phyloP scores from a whole-genome alignment of 768 basidiomycete species.

The Boletus patriciae region DNA sequence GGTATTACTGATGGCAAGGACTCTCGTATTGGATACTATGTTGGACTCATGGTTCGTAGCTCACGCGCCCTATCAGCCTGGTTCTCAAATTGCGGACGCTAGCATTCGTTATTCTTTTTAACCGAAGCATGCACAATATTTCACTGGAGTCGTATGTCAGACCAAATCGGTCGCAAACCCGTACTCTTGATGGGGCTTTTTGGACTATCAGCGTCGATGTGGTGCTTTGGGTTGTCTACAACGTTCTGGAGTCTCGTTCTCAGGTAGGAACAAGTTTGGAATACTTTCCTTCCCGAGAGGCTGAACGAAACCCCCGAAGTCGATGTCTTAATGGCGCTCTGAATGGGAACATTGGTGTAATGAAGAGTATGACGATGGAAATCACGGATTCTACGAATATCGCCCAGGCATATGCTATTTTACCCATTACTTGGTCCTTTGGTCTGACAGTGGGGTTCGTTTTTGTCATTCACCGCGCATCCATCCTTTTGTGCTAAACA shows the following conservation, averaged over 20 bases:
- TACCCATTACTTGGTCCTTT: slow-evolving; percentile 51
- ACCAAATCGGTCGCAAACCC: slow-evolving; percentile 50
- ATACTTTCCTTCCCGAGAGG: background rate
- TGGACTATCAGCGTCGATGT: slow-evolving; percentile 47
- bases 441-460: slow-evolving; percentile 46
- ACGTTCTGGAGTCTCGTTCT: slow-evolving; percentile 45
- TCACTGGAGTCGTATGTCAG: slow-evolving; percentile 52
- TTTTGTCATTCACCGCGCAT: background rate
- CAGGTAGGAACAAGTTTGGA: slow-evolving; percentile 29
- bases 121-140: slow-evolving; percentile 49
- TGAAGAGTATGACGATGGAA: slow-evolving; percentile 48
- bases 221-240: slow-evolving; percentile 47
- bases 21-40: slow-evolving; percentile 46
- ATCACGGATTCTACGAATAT: slow-evolving; percentile 38
- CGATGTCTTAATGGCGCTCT: slow-evolving; percentile 48
- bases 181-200: slow-evolving; percentile 46
- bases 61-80: background rate
- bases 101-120: slow-evolving; percentile 52
- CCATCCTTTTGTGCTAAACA: slow-evolving; percentile 1
- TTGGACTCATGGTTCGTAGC: slow-evolving; percentile 44
- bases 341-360: slow-evolving; percentile 56
- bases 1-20: slow-evolving; percentile 46
- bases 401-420: slow-evolving; percentile 51
- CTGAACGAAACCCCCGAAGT: slow-evolving; percentile 23
- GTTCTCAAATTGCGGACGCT: background rate